phyloP scores from a whole-genome alignment of 441 rosid species.

The Adansonia grandidieri region DNA sequence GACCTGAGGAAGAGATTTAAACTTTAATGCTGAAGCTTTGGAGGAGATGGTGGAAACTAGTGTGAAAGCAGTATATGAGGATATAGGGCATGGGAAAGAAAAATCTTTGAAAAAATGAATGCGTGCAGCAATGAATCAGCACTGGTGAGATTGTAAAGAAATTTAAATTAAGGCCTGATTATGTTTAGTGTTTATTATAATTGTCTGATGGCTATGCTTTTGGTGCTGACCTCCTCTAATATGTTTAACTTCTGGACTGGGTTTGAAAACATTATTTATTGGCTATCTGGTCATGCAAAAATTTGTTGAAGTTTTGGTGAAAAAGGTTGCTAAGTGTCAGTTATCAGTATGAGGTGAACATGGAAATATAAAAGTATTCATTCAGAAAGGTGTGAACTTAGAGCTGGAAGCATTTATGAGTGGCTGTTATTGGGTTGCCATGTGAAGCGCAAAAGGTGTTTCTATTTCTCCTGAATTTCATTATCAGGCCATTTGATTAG shows the following conservation, averaged over 20 bases:
- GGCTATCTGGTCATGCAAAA: not conserved
- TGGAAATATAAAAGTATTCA: not conserved
- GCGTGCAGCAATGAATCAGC: not conserved
- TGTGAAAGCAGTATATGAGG: not conserved
- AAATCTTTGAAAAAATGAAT: not conserved
- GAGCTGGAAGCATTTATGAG: not conserved
- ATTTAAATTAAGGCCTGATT: not conserved
- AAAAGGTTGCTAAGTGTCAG: not conserved
- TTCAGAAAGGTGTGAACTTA: not conserved
- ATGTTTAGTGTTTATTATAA: not conserved
- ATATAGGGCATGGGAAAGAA: not conserved
- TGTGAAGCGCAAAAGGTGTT: not conserved
- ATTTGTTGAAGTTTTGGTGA: not conserved
- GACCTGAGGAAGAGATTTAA: not conserved
- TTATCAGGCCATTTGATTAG: not conserved
- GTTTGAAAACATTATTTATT: not conserved
- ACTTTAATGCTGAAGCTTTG: not conserved
- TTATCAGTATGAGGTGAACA: not conserved
- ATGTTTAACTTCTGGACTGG: not conserved
- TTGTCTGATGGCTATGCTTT: not conserved
- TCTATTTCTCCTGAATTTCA: conserved; percentile 2
- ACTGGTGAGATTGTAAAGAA: not conserved
- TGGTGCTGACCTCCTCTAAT: not conserved
- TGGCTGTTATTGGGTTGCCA: not conserved
- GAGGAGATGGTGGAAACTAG: not conserved